A percentile compares a stretch with the other conserved stretches of the same genome.
These are phyloP conservation scores for Solanum pennellii DNA, from an alignment of 257 asterid species.

Conservation along the genomic window DNA sequence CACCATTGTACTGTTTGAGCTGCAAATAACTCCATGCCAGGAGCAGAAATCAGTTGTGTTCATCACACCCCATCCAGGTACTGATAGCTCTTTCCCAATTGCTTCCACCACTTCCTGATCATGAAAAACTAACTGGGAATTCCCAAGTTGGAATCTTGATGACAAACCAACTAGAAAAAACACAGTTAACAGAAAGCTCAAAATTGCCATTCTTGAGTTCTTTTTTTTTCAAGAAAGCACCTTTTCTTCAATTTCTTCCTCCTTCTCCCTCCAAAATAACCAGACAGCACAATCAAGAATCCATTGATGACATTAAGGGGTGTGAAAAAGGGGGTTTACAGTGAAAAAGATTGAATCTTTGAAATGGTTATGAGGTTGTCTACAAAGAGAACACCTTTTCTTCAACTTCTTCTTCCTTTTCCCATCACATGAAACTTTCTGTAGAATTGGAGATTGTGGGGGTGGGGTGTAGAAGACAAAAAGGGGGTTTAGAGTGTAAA, in stretches of 20 bases:
- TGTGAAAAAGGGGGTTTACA: background rate
- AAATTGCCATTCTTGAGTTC: background rate
- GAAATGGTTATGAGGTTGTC: background rate
- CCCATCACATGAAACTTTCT: background rate
- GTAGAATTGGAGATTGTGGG: background rate
- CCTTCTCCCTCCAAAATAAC: background rate
- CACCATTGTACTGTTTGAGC: conserved; percentile 45
- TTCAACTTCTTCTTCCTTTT: background rate
- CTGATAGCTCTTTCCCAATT: conserved; percentile 43
- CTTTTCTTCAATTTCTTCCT: background rate
- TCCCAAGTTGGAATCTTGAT: background rate
- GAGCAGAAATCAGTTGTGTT: conserved; percentile 54
- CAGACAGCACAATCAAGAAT: background rate
- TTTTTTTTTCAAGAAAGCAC: background rate
- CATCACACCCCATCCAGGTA: conserved; percentile 55
- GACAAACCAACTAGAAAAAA: background rate
- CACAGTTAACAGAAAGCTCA: background rate
- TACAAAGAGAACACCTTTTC: background rate
- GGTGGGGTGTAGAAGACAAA: background rate
- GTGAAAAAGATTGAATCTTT: background rate
- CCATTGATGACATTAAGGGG: background rate
- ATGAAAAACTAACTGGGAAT: background rate
- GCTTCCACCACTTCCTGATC: conserved; percentile 42
- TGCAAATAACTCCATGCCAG: conserved; percentile 77
- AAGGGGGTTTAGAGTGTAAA: background rate